These are phyloP conservation scores for Agrocybe pediades DNA, from an alignment of 768 basidiomycete species.

Conservation along the genomic window DNA sequence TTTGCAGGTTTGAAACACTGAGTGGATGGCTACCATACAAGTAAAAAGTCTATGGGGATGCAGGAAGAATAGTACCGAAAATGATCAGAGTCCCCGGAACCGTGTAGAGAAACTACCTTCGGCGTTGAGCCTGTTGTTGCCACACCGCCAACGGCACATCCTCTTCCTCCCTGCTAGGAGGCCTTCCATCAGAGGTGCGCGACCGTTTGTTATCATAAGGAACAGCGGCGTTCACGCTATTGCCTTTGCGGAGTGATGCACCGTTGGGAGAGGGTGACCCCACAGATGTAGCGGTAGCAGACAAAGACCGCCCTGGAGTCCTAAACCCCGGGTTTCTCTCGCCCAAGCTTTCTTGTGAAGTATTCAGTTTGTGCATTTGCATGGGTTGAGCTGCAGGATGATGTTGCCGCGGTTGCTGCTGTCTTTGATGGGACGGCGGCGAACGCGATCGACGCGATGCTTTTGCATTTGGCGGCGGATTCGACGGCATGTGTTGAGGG, in stretches of 20 bases:
- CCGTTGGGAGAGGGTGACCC: conserved; percentile 44
- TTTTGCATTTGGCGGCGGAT: conserved; percentile 28
- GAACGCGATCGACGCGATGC: conserved; percentile 50
- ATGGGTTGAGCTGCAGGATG: conserved; percentile 32
- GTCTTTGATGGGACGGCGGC: conserved; percentile 43
- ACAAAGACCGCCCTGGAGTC: conserved; percentile 66
- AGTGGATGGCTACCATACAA: background rate
- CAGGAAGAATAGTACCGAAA: background rate
- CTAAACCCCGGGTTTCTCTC: conserved; percentile 32
- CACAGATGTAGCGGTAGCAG: conserved; percentile 58
- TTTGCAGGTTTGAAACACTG: background rate
- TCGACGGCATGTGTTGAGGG: conserved; percentile 19
- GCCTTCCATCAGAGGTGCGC: conserved; percentile 40
- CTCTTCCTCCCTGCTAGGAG: conserved; percentile 61
- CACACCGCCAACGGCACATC: conserved; percentile 80
- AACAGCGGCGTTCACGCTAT: conserved; percentile 62
- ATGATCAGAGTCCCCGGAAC: background rate
- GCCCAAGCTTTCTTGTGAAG: conserved; percentile 35
- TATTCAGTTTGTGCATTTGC: conserved; percentile 32
- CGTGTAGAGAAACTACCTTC: conserved; percentile 39
- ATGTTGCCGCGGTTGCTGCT: conserved; percentile 6
- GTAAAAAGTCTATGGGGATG: background rate
- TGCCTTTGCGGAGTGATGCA: conserved; percentile 57
- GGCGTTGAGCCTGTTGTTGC: conserved; percentile 63
- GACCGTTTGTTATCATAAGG: conserved; percentile 42